A percentile compares a stretch with the other conserved stretches of the same genome.
Evolutionary conservation across 2,329 filamentous ascomycete species (phyloP).

Genomic region (Chaetoscypha palmicola): DNA sequence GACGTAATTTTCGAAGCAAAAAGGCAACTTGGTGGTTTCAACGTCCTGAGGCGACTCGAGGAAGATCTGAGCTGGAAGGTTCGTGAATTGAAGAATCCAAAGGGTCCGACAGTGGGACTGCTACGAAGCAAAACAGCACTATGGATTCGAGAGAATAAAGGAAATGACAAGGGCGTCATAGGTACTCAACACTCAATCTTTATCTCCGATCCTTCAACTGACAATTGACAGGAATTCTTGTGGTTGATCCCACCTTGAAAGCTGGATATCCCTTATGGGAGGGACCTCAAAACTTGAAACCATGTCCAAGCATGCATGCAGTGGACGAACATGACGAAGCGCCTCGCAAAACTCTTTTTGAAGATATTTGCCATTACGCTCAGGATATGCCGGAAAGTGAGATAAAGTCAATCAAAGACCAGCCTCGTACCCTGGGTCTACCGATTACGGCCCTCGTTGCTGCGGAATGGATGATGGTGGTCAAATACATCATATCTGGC

Average conservation of each 20-base stretch:
- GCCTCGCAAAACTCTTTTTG: slow-evolving; percentile 3
- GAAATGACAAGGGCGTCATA: slow-evolving; percentile 2
- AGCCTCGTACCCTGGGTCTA: neutral
- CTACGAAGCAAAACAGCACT: slow-evolving; percentile 9
- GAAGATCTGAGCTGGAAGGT: slow-evolving; percentile 9
- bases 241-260: slow-evolving; percentile 8
- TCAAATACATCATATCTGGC: slow-evolving; percentile 8
- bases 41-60: slow-evolving; percentile 9
- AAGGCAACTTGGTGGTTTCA: slow-evolving; percentile 6
- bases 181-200: too few species aligned
- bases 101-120: slow-evolving; percentile 8
- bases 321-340: too few species aligned
- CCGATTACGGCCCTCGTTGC: slow-evolving; percentile 2
- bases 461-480: slow-evolving; percentile 7
- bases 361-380: slow-evolving; percentile 5
- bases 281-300: slow-evolving; percentile 3
- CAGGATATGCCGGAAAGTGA: neutral
- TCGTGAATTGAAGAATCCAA: slow-evolving; percentile 2
- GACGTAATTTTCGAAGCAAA: slow-evolving; percentile 1
- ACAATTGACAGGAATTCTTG: slow-evolving; percentile 3
- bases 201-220: too few species aligned
- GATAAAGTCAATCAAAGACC: neutral
- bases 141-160: slow-evolving; percentile 8
- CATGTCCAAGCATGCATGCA: slow-evolving; percentile 4
- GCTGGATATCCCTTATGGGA: slow-evolving; percentile 7